phyloP scores from a whole-genome alignment of 768 basidiomycete species.

The Pleurotus cornucopiae region DNA sequence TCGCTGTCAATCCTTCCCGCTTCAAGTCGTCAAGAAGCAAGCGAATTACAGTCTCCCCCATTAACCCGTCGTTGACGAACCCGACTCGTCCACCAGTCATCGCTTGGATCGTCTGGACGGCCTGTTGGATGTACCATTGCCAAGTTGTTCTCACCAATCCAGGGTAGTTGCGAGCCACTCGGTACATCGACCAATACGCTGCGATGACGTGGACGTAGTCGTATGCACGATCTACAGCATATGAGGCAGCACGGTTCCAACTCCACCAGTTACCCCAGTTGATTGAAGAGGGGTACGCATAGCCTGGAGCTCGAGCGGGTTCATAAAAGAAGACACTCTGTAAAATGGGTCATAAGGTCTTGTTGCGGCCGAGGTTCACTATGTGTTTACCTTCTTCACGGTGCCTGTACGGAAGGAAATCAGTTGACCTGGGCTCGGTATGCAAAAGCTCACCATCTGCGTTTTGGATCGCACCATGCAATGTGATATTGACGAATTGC shows the following conservation, averaged over 20 bases:
- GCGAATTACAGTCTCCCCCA: conserved; percentile 54
- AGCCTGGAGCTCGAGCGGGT: conserved; percentile 37
- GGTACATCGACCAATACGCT: conserved; percentile 54
- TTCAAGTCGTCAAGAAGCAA: conserved; percentile 45
- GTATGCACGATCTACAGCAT: conserved; percentile 46
- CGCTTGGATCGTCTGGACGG: conserved; percentile 39
- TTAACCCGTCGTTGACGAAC: conserved; percentile 42
- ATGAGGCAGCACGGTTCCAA: conserved; percentile 47
- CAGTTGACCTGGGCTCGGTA: background rate
- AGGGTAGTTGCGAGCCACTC: conserved; percentile 56
- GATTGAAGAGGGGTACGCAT: conserved; percentile 43
- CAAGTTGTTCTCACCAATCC: conserved; percentile 42
- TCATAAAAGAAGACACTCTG: conserved; percentile 52
- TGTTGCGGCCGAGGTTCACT: background rate
- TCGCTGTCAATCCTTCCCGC: conserved; percentile 44
- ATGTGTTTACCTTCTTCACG: conserved; percentile 41
- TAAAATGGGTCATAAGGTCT: background rate
- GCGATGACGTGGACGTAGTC: conserved; percentile 47
- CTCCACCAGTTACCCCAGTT: conserved; percentile 57
- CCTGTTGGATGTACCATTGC: conserved; percentile 57
- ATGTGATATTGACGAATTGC: conserved; percentile 38
- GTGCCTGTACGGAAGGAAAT: conserved; percentile 26
- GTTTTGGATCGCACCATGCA: conserved; percentile 51
- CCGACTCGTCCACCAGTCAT: conserved; percentile 45
- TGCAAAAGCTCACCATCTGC: conserved; percentile 28